Percentiles rank a stretch among this genome's conserved stretches.
These are phyloP conservation scores for Gossypium australe DNA, from an alignment of 345 rosid species.

Conservation along the genomic window DNA sequence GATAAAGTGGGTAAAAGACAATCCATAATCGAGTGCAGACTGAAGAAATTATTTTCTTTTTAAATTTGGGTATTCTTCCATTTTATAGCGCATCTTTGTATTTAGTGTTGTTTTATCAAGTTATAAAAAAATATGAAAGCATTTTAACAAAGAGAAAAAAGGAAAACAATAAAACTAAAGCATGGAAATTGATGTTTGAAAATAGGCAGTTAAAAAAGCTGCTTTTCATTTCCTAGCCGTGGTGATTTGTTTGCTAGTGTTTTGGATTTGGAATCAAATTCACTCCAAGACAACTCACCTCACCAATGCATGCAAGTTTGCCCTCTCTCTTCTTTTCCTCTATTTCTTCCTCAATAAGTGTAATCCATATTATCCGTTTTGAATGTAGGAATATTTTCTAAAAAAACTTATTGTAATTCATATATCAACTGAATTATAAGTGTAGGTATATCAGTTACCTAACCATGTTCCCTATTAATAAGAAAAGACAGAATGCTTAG, in stretches of 20 bases:
- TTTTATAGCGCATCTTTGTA: neutral
- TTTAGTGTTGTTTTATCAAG: neutral
- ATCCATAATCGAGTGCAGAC: constrained; percentile 1
- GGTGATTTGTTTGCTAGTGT: constrained; percentile 29
- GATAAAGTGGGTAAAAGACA: constrained; percentile 17
- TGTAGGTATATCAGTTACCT: neutral
- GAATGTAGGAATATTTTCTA: too few species aligned
- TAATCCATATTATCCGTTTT: too few species aligned
- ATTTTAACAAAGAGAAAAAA: neutral
- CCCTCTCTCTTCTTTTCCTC: neutral
- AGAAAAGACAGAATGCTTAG: neutral
- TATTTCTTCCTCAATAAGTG: too few species aligned
- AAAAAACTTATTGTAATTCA: too few species aligned
- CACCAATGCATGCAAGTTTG: constrained; percentile 21
- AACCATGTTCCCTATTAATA: neutral
- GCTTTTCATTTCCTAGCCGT: constrained; percentile 22
- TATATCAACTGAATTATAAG: too few species aligned
- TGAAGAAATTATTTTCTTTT: neutral
- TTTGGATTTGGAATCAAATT: constrained; percentile 50
- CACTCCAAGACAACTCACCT: constrained; percentile 12
- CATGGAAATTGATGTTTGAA: constrained; percentile 40
- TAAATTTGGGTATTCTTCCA: neutral
- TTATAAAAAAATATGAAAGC: neutral
- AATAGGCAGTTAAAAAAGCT: constrained; percentile 32
- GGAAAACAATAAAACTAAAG: neutral